Conservation (phyloP, 257 asterid genomes). For the Plantago ovata region DNA sequence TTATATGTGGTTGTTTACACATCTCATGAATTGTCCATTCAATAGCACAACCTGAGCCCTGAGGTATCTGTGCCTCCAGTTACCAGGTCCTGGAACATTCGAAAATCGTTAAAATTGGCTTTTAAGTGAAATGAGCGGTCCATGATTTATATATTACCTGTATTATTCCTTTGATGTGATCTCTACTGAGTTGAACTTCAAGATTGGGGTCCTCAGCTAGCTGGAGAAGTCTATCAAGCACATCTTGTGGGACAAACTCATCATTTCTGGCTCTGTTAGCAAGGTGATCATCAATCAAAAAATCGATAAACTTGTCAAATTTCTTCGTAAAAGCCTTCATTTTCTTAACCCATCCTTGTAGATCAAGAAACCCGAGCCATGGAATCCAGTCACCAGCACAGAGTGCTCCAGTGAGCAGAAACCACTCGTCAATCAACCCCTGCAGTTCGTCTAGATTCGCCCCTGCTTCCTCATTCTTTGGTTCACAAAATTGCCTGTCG, state of each 20-base stretch:
- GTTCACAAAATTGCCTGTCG: not conserved
- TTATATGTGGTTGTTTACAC: constrained; percentile 6
- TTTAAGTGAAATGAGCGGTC: too few species aligned
- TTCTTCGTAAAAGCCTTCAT: not conserved
- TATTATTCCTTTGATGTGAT: constrained; percentile 1
- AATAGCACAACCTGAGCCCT: not conserved
- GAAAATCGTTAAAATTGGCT: too few species aligned
- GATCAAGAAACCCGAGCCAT: not conserved
- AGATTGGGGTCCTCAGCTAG: not conserved
- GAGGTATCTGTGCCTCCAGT: constrained; percentile 22
- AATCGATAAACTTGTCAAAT: not conserved
- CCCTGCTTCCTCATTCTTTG: not conserved
- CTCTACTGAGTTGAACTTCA: constrained; percentile 5
- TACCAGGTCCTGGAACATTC: too few species aligned
- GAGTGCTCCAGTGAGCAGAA: not conserved
- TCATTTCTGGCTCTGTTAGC: not conserved
- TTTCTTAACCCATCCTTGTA: constrained; percentile 2
- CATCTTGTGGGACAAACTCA: not conserved
- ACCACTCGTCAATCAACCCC: not conserved
- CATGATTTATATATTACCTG: not conserved
- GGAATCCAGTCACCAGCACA: constrained; percentile 2
- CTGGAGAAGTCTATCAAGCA: not conserved
- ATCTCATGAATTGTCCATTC: constrained; percentile 29
- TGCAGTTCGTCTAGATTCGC: not conserved
- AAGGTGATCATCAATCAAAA: constrained; percentile 3